Percentiles rank a stretch among this genome's conserved stretches.
Evolutionary conservation across 768 basidiomycete genomes (phyloP).

Genomic region (Macrolepiota albuminosa): DNA sequence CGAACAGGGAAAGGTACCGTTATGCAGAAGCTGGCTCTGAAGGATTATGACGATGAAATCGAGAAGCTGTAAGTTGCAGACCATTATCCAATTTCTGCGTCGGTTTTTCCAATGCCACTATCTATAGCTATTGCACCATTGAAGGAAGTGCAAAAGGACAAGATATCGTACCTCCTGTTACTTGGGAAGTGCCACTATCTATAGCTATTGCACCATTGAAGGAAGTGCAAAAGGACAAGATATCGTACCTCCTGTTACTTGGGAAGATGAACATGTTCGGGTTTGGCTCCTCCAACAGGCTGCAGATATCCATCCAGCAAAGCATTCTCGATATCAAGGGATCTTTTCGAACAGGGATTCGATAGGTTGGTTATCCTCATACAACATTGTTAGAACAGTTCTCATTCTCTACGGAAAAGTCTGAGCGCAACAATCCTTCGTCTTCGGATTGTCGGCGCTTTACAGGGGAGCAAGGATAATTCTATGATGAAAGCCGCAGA

Average conservation of each 20-base stretch:
- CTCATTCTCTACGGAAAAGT: slow-evolving; percentile 11
- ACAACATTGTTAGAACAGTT: neutral
- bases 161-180: slow-evolving; percentile 16
- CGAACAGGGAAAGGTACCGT: slow-evolving; percentile 37
- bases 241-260: slow-evolving; percentile 19
- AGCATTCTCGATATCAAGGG: neutral
- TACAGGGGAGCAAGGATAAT: slow-evolving; percentile 16
- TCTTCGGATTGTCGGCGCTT: slow-evolving; percentile 29
- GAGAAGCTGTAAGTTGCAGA: slow-evolving; percentile 25
- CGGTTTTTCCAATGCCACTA: neutral
- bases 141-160: slow-evolving; percentile 19
- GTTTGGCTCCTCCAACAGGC: slow-evolving; percentile 22
- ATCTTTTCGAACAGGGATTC: slow-evolving; percentile 17
- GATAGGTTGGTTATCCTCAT: slow-evolving; percentile 7
- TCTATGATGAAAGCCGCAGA: slow-evolving; percentile 17
- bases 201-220: slow-evolving; percentile 20
- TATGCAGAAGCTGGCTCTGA: slow-evolving; percentile 33
- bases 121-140: slow-evolving; percentile 17
- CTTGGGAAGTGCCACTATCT: slow-evolving; percentile 23
- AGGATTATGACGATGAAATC: slow-evolving; percentile 35
- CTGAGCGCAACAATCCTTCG: slow-evolving; percentile 33
- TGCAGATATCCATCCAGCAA: slow-evolving; percentile 9
- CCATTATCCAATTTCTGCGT: no score
- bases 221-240: slow-evolving; percentile 16
- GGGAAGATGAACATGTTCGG: slow-evolving; percentile 18